A percentile compares a stretch with the other conserved stretches of the same genome.
phyloP scores from a whole-genome alignment of 306 rosid genomes.

The Sechiopsis laciniata region DNA sequence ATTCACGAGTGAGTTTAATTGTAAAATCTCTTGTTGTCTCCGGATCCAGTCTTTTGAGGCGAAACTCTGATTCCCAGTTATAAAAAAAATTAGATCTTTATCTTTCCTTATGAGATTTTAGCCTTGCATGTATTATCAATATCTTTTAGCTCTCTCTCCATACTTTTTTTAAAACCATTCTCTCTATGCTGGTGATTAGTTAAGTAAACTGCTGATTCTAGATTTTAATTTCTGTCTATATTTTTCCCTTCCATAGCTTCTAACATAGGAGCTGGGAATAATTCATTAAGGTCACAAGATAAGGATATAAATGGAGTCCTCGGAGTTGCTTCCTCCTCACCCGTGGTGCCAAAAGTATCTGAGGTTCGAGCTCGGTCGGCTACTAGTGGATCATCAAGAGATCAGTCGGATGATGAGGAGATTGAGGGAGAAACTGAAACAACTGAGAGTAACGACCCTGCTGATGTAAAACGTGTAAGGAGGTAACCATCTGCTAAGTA shows the following conservation, averaged over 20 bases:
- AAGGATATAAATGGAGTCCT: conserved; percentile 41
- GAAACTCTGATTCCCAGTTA: too few species aligned
- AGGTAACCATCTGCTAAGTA: conserved; percentile 45
- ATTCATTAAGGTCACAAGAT: conserved; percentile 48
- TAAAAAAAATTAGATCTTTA: background rate
- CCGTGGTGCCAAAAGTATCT: conserved; percentile 36
- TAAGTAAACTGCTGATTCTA: background rate
- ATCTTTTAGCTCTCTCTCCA: background rate
- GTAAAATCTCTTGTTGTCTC: too few species aligned
- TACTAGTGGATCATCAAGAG: conserved; percentile 81
- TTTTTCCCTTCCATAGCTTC: conserved; percentile 22
- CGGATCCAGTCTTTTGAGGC: too few species aligned
- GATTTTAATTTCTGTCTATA: conserved; percentile 16
- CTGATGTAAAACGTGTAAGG: conserved; percentile 80
- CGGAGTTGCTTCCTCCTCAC: conserved; percentile 41
- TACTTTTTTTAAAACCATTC: background rate
- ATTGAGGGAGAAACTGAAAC: conserved; percentile 68
- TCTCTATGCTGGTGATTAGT: background rate
- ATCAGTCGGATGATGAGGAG: conserved; percentile 76
- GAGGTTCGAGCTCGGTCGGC: conserved; percentile 36
- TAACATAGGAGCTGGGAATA: conserved; percentile 53
- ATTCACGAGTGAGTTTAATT: too few species aligned
- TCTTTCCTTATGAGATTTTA: background rate
- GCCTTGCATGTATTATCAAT: background rate
- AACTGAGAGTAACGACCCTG: conserved; percentile 49